These are phyloP conservation scores for Alternaria angustiovoidea DNA, from an alignment of 2,329 filamentous ascomycete species.

Conservation along the genomic window DNA sequence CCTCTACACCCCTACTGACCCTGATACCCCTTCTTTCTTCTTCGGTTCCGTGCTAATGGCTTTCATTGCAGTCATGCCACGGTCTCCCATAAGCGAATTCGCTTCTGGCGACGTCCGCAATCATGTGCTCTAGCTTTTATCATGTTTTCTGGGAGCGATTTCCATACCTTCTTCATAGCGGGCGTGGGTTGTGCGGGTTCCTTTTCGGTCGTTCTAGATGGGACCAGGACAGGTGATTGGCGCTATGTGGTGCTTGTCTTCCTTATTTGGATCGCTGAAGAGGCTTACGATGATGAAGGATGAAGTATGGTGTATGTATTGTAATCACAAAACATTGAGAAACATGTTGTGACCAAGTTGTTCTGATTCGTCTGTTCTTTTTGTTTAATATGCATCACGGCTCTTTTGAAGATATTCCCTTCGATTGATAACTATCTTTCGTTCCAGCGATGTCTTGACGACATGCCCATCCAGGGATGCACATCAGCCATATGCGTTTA, in stretches of 20 bases:
- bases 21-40: slow-evolving; percentile 44
- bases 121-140: slow-evolving; percentile 18
- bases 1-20: slow-evolving; percentile 27
- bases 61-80: slow-evolving; percentile 7
- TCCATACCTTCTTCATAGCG: slow-evolving; percentile 31
- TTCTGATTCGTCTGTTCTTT: background rate
- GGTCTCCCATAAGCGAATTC: background rate
- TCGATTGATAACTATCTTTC: background rate
- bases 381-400: background rate
- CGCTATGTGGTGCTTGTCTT: slow-evolving; percentile 14
- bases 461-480: rapidly evolving
- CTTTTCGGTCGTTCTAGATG: slow-evolving; percentile 17
- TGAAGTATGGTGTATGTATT: slow-evolving; percentile 7
- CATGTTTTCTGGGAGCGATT: slow-evolving; percentile 21
- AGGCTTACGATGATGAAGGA: slow-evolving; percentile 2
- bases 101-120: slow-evolving; percentile 8
- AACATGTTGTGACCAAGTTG: background rate
- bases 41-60: slow-evolving; percentile 25
- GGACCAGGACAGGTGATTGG: slow-evolving; percentile 4
- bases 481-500: rapidly evolving
- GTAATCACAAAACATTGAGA: slow-evolving; percentile 7
- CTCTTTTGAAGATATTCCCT: background rate
- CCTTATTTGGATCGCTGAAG: slow-evolving; percentile 1
- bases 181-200: slow-evolving; percentile 34
- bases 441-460: background rate